phyloP scores from a whole-genome alignment of 805 yeast species.

The Kuraishia cidri region DNA sequence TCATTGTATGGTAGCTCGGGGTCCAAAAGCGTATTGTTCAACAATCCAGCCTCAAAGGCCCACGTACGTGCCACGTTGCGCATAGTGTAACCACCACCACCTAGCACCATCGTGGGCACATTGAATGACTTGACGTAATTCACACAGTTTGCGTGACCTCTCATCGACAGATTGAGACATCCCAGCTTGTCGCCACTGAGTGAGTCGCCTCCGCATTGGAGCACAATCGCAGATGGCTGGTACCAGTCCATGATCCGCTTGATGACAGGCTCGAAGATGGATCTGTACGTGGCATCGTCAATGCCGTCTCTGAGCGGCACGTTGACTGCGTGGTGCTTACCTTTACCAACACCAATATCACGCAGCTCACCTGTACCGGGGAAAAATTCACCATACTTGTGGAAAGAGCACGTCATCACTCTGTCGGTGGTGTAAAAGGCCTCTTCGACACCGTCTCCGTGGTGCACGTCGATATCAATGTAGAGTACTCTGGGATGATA shows the following conservation, averaged over 20 bases:
- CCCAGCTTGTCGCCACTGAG: slow-evolving; percentile 94
- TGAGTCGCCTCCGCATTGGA: slow-evolving; percentile 98
- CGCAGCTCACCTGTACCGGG: slow-evolving; percentile 89
- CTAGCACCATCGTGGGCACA: slow-evolving; percentile 86
- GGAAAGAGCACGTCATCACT: slow-evolving; percentile 86
- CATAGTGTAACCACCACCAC: slow-evolving; percentile 99
- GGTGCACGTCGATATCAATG: slow-evolving; percentile 87
- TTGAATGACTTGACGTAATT: slow-evolving; percentile 79
- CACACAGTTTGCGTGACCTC: slow-evolving; percentile 95
- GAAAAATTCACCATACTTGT: slow-evolving; percentile 87
- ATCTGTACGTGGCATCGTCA: slow-evolving; percentile 80
- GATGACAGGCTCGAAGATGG: slow-evolving; percentile 85
- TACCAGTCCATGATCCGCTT: slow-evolving; percentile 72
- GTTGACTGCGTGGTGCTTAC: slow-evolving; percentile 76
- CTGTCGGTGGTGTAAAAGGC: slow-evolving; percentile 89
- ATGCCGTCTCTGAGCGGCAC: slow-evolving; percentile 91
- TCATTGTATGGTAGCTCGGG: slow-evolving; percentile 85
- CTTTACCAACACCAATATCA: slow-evolving; percentile 78
- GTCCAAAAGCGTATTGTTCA: slow-evolving; percentile 72
- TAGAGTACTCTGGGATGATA: slow-evolving; percentile 81
- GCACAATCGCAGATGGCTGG: slow-evolving; percentile 93
- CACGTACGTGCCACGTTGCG: slow-evolving; percentile 93
- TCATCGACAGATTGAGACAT: slow-evolving; percentile 87
- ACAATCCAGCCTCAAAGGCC: slow-evolving; percentile 88
- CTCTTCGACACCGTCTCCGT: slow-evolving; percentile 94